Evolutionary conservation across 768 basidiomycete genomes (phyloP), one percentile per base, ranked within the genome.

Genomic region (Roridomyces roridus): DNA sequence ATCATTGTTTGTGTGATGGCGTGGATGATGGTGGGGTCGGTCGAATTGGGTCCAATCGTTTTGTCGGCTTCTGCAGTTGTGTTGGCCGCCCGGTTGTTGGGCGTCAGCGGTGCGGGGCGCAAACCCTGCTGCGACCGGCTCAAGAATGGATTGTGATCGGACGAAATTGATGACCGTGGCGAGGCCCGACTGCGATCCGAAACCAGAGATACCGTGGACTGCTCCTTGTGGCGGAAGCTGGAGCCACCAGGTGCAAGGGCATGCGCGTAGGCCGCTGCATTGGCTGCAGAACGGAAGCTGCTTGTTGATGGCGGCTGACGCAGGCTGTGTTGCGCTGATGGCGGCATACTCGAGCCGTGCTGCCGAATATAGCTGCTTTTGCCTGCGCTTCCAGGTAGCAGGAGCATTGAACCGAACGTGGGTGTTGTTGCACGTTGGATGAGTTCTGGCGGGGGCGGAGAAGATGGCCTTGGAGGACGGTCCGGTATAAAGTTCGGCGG

Each of bases 1-100:
- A 98, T 98, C 97, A 99, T 99, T 21, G 96, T 97, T 79, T 98
- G 96, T 15, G 97, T 99, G 65, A 98, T 98, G 1, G 96, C 91
- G 69, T 98, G 96, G 63, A 98, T 97, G 67, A 97, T 77, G 2
- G 80, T 75, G 4, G 95, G 96, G 68, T 99, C 96, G 24, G 96
- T 97, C 18, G 78, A 80, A 29, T 70, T 74, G 24, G 65, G 70
- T 37, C 64, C 55, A 47, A 73, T 68, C 11, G 74, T 72, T 9
- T 76, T 69, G 64, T 81, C 78, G 2, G 75, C 77, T 6, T 74
- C 72, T 64, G 42, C 44, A 4, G 61, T 63, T 23, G 57, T 59
- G 21, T 63, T 63, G 18, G 25, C 62, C 7, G 57, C 68, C 4
- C 63, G 45, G 52, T 77, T 81, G 51, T 77, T 74, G n/a, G 82